Conservation (phyloP, 1,284 basidiomycete species). For the Naganishia sp. region DNA sequence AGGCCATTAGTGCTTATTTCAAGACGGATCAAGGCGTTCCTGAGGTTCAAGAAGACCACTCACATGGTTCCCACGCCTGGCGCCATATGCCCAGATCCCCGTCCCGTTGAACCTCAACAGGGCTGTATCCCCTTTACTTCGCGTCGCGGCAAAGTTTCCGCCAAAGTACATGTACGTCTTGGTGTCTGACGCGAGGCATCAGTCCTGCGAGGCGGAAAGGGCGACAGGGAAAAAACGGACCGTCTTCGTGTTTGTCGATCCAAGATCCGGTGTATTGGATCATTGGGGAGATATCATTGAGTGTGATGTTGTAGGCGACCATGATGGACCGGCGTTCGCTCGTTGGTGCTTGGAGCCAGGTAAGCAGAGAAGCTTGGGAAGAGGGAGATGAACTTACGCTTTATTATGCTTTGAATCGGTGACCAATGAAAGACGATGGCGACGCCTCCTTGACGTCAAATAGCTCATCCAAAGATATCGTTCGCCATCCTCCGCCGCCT, state of each 20-base stretch:
- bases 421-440: no score
- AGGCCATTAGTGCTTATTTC: no score
- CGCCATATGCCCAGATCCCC: slow-evolving; percentile 11
- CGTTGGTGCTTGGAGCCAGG: neutral
- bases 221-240: neutral
- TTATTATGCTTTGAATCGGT: no score
- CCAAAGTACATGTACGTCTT: slow-evolving; percentile 8
- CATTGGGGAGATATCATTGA: slow-evolving; percentile 21
- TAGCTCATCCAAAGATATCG: no score
- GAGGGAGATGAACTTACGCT: no score
- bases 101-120: slow-evolving; percentile 15
- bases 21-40: neutral
- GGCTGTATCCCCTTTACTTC: neutral
- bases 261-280: slow-evolving; percentile 14
- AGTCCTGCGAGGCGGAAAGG: neutral
- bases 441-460: no score
- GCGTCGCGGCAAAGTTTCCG: neutral
- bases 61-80: slow-evolving; percentile 6
- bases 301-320: slow-evolving; percentile 23
- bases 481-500: no score
- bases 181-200: neutral
- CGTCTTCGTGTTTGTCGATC: neutral
- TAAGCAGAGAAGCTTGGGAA: no score
- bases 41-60: neutral
- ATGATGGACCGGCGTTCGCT: neutral